Evolutionary conservation across 768 basidiomycete genomes (phyloP).

Genomic region (Rhodotorula babjevae): DNA sequence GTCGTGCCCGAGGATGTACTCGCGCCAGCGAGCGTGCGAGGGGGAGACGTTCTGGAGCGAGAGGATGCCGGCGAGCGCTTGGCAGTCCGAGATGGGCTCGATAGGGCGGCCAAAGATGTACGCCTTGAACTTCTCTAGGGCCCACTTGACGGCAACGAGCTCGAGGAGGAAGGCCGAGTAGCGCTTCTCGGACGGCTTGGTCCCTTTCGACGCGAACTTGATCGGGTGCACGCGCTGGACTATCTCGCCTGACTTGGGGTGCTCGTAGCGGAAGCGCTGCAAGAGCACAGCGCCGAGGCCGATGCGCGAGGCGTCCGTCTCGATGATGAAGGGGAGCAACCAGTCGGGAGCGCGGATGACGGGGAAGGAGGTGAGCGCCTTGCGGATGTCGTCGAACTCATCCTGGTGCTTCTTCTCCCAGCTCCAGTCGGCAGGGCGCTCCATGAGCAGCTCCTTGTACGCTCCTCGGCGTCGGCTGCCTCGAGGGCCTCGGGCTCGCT

Average conservation of each 20-base stretch:
- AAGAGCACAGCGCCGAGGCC: not conserved
- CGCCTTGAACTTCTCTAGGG: not conserved
- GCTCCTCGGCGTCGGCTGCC: not conserved
- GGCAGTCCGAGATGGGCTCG: slow-evolving; percentile 1
- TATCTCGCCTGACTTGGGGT: not conserved
- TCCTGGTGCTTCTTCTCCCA: not conserved
- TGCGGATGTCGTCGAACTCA: not conserved
- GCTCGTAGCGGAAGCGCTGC: not conserved
- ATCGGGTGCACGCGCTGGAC: not conserved
- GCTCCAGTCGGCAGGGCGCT: not conserved
- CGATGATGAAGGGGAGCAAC: not conserved
- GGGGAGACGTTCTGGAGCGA: not conserved
- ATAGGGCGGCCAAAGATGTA: not conserved
- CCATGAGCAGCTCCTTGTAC: not conserved
- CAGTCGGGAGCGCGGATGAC: not conserved
- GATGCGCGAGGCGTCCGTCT: not conserved
- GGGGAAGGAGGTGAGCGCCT: not conserved
- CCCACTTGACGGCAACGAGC: slow-evolving; percentile 3
- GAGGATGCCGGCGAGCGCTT: not conserved
- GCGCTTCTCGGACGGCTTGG: not conserved
- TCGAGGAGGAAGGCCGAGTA: slow-evolving; percentile 1
- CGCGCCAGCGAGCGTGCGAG: not conserved
- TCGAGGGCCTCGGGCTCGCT: too few relatives aligned
- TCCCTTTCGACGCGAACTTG: not conserved
- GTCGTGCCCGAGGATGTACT: not conserved